A percentile compares a stretch with the other conserved stretches of the same genome.
Evolutionary conservation across 768 basidiomycete species (phyloP).

Genomic region (Tulasnella sp.): DNA sequence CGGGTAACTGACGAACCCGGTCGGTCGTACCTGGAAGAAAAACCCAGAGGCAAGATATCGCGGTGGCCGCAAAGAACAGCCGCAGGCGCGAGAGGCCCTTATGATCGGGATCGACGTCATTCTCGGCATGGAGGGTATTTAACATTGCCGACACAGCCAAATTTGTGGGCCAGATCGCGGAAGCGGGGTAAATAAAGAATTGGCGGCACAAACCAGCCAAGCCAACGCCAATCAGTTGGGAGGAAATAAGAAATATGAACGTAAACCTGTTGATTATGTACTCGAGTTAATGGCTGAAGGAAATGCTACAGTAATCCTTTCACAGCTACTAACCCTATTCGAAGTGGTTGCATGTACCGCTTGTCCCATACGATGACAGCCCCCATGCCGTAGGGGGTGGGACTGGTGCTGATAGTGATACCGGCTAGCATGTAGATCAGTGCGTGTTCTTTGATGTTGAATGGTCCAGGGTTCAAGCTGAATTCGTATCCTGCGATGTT

Average conservation of each 20-base stretch:
- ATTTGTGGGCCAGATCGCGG: constrained; percentile 98
- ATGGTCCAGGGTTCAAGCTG: constrained; percentile 86
- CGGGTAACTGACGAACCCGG: neutral
- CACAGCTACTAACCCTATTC: constrained; percentile 45
- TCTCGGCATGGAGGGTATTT: constrained; percentile 92
- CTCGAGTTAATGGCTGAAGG: neutral
- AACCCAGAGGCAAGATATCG: constrained; percentile 72
- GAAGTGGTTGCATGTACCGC: constrained; percentile 59
- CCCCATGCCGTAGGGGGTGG: constrained; percentile 59
- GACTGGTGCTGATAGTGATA: constrained; percentile 28
- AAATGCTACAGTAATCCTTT: neutral
- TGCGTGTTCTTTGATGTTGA: constrained; percentile 95
- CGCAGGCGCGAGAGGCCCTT: constrained; percentile 61
- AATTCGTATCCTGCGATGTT: constrained; percentile 49
- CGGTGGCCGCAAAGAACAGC: constrained; percentile 65
- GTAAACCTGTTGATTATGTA: constrained; percentile 43
- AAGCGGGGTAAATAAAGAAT: constrained; percentile 93
- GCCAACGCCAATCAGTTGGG: constrained; percentile 89
- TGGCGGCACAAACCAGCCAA: constrained; percentile 83
- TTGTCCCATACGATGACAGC: constrained; percentile 76
- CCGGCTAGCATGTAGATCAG: constrained; percentile 93
- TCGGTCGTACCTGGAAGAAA: constrained; percentile 72
- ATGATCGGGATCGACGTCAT: constrained; percentile 45
- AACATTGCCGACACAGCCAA: constrained; percentile 84
- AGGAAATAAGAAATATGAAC: constrained; percentile 69